Base-by-base conservation (phyloP, 257 asterid species). In the Nicotiana attenuata region DNA sequence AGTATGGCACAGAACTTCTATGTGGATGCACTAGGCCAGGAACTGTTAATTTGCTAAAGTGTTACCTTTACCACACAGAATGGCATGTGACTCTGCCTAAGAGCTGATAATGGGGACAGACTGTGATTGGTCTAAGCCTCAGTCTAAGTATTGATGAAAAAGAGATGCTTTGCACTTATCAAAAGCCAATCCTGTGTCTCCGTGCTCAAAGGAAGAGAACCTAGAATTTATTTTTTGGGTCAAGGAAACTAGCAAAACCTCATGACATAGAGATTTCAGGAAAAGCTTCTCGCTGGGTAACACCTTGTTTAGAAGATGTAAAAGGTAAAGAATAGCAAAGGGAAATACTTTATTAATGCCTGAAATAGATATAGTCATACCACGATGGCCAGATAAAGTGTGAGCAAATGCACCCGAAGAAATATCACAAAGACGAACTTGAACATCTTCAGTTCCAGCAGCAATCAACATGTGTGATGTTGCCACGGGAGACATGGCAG, bases 361-460 rank as follows among this genome's bases (percentile, higher is more conserved):
- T 13, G 10, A 60, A 19, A 83, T 53, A 82, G 80, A 50, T 47
- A 80, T 65, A 75, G 8, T 14, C 97, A 71, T 96, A 96, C 99
- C 99, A 65, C 97, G 99, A 87, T 96, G 99, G 76, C 99, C 99
- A 75, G 99, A 96, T 86, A 96, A 89, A 45, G 99, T 96, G 88
- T 96, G 99, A 63, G 99, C 85, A 88, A 93, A 96, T 84, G 99
- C 97, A 81, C 99, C 99, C 69, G 98, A 94, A 53, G 94, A 90
- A 85, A 96, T 90, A 88, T 96, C 99, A 90, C 99, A 96, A 50
- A 96, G 90, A 81, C 99, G 97, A 85, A 96, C 98, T 91, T 96
- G 98, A 85, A 94, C 99, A 86, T 96, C 99, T 85, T 96, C 99
- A 77, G 97, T 90, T 83, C 98, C 99, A 82, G 97, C 88, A 81